These are phyloP conservation scores for Salvia rosmarinus DNA, from an alignment of 257 asterid species.

Conservation along the genomic window DNA sequence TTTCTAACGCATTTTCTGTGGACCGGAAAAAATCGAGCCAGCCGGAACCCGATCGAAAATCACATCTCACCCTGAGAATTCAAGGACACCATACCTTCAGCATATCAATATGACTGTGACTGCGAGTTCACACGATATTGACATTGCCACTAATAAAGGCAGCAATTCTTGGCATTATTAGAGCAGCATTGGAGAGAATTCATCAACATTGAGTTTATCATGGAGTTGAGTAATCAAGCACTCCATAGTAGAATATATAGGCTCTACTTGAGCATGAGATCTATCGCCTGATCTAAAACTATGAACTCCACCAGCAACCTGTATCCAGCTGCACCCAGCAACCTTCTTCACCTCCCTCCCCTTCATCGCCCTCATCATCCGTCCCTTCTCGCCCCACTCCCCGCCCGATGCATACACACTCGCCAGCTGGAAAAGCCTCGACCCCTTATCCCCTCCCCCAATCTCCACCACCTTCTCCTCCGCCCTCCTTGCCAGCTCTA, in stretches of 20 bases:
- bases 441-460: slow-evolving; percentile 62
- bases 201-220: slow-evolving; percentile 31
- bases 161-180: too few relatives aligned
- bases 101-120: too few relatives aligned
- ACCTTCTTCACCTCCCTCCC: slow-evolving; percentile 68
- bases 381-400: slow-evolving; percentile 82
- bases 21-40: too few relatives aligned
- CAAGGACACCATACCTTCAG: too few relatives aligned
- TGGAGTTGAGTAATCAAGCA: slow-evolving; percentile 56
- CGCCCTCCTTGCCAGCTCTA: slow-evolving; percentile 62
- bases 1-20: too few relatives aligned
- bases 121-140: too few relatives aligned
- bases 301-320: slow-evolving; percentile 54
- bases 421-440: slow-evolving; percentile 81
- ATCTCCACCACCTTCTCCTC: slow-evolving; percentile 65
- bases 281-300: slow-evolving; percentile 66
- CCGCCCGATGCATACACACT: slow-evolving; percentile 77
- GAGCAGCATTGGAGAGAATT: background rate
- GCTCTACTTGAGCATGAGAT: slow-evolving; percentile 62
- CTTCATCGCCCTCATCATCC: slow-evolving; percentile 89
- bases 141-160: too few relatives aligned
- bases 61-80: too few relatives aligned
- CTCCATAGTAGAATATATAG: slow-evolving; percentile 50
- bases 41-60: too few relatives aligned
- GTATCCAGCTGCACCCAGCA: slow-evolving; percentile 88